phyloP scores from a whole-genome alignment of 805 yeast species.

The Sungouiozyma intestinalis region DNA sequence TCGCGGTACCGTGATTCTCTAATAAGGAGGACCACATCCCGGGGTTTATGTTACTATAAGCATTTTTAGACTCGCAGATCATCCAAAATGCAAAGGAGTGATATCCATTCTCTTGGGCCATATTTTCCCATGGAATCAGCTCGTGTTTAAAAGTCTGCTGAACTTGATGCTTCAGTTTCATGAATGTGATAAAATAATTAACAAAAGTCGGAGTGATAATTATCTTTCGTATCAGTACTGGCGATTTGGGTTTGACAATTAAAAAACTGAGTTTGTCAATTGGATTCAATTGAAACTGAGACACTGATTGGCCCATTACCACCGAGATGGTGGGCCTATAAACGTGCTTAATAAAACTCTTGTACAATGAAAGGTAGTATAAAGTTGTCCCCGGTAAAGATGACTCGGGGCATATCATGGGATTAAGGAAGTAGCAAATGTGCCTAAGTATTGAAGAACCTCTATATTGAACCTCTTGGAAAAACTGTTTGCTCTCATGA shows the following conservation, averaged over 20 bases:
- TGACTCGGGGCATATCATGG: slow-evolving; percentile 10
- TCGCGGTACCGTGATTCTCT: slow-evolving; percentile 11
- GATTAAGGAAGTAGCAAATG: slow-evolving; percentile 15
- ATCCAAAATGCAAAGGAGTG: slow-evolving; percentile 9
- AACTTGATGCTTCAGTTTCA: slow-evolving; percentile 9
- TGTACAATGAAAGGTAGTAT: slow-evolving; percentile 1
- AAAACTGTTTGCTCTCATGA: slow-evolving; percentile 3
- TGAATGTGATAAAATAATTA: slow-evolving; percentile 12
- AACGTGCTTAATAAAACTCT: slow-evolving; percentile 1
- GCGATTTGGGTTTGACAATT: slow-evolving; percentile 75
- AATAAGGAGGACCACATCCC: slow-evolving; percentile 12
- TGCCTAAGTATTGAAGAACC: slow-evolving; percentile 13
- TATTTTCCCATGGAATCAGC: slow-evolving; percentile 11
- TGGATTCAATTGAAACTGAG: slow-evolving; percentile 20
- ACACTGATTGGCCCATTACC: slow-evolving; percentile 12
- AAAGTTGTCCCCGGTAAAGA: slow-evolving; percentile 6
- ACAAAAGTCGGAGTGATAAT: slow-evolving; percentile 14
- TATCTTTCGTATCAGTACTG: slow-evolving; percentile 69
- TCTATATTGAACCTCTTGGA: slow-evolving; percentile 3
- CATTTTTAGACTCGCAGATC: slow-evolving; percentile 10
- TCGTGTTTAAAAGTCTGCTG: slow-evolving; percentile 8
- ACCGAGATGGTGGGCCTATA: slow-evolving; percentile 17
- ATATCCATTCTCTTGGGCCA: slow-evolving; percentile 11
- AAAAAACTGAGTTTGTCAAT: slow-evolving; percentile 36
- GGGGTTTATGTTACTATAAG: slow-evolving; percentile 6